Base-by-base conservation (phyloP, 495 filamentous ascomycete species). In the Cercophora samala region DNA sequence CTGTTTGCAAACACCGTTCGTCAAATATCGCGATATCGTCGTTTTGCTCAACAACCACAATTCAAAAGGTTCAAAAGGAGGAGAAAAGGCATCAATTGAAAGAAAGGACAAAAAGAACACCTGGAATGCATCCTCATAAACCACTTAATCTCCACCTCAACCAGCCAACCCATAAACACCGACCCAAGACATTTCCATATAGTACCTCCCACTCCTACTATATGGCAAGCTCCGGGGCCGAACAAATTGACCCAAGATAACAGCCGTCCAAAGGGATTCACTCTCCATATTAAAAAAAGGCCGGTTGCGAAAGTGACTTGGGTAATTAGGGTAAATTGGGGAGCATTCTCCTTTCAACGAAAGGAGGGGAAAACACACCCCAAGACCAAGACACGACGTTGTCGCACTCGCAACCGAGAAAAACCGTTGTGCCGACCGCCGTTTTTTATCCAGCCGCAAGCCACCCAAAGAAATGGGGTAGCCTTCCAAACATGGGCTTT, bases 321-420 rank as follows among this genome's bases (percentile, higher is more conserved):
- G 68, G 60, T 69, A 74, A n/a, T 74, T 72, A 70, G 72, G 72
- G 64, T 74, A 23, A 5, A 23, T 24, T 24, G 58, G 58, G 17
- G 58, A 60, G 9, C 22, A 60, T 17, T 62, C 18, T 8, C 24
- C 24, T 32, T 32, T 8, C 3, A 32, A 32, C 4, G 8, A 8
- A 32, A 1, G 11, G 37, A 46, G 37, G 37, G 37, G 37, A 46
- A 18, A 46, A 11, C 29, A 13, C 37, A 3, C 37, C 37, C 37
- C 37, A 46, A 46, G 37, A 46, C 37, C 37, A 46, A 46, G 37
- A 46, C 6, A 46, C 37, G 13, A 1, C 37, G 15, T 46, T 46
- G 37, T 46, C 11, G 37, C 37, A 46, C 9, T 46, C 37, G 13
- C 37, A 46, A 46, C 37, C 37, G 13, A 46, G 13, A 46, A 46